These are phyloP conservation scores for Botrytis medusae DNA, from an alignment of 2,329 filamentous ascomycete species.

Conservation along the genomic window DNA sequence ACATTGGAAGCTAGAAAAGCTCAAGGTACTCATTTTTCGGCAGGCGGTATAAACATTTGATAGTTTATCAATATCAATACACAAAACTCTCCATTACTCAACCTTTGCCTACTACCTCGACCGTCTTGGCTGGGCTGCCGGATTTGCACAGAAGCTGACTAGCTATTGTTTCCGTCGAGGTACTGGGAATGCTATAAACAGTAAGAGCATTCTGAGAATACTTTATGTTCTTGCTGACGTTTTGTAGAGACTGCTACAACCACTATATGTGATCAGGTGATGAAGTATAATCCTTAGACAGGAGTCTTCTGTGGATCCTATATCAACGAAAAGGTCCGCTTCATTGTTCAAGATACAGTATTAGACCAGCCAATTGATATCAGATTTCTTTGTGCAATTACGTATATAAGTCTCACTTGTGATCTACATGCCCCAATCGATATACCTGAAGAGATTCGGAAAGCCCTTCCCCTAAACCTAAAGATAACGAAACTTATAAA, in stretches of 20 bases:
- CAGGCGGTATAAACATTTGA: background rate
- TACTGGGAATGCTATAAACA: conserved; percentile 1
- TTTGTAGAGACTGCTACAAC: conserved; percentile 1
- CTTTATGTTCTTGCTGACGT: background rate
- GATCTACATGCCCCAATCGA: conserved; percentile 1
- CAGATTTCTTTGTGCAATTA: background rate
- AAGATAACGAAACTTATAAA: conserved; percentile 1
- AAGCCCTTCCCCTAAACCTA: background rate
- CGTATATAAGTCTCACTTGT: background rate
- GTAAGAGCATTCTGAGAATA: background rate
- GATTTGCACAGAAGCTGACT: conserved; percentile 2
- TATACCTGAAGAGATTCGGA: background rate
- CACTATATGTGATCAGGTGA: conserved; percentile 1
- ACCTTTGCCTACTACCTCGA: background rate
- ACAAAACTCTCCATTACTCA: background rate
- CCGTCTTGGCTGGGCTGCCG: background rate
- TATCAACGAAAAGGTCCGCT: conserved; percentile 6
- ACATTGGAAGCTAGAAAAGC: conserved; percentile 28
- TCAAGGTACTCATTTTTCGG: conserved; percentile 30
- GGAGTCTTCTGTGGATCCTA: conserved; percentile 10
- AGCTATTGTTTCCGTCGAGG: conserved; percentile 4
- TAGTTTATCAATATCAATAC: background rate
- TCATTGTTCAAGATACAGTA: conserved; percentile 3
- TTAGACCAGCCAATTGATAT: conserved; percentile 2
- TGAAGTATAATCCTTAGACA: conserved; percentile 6